Conservation (phyloP, 176 grass and related monocot species). For the Carex cristatella region DNA sequence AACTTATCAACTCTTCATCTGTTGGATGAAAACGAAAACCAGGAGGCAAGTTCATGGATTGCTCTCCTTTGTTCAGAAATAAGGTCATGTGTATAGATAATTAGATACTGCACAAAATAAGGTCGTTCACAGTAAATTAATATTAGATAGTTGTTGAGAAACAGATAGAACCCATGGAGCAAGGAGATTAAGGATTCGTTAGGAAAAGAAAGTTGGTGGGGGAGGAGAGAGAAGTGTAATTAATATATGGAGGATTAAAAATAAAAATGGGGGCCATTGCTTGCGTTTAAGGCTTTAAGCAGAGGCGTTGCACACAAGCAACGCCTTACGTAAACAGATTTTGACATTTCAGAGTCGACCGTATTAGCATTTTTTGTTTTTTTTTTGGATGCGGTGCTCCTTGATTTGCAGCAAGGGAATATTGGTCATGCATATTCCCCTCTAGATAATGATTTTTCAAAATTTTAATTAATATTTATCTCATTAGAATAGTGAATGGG, state of each 20-base stretch:
- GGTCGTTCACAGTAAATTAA: background rate
- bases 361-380: background rate
- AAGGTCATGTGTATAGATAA: background rate
- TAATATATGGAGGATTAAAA: background rate
- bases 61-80: conserved; percentile 4
- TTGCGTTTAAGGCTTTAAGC: background rate
- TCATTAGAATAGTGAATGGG: no score
- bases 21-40: conserved; percentile 66
- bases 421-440: no score
- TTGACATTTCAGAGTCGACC: background rate
- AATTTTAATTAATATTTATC: no score
- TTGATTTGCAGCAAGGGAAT: background rate
- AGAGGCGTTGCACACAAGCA: conserved; percentile 13
- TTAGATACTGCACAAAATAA: background rate
- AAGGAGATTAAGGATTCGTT: conserved; percentile 7
- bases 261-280: background rate
- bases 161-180: background rate
- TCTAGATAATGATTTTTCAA: no score
- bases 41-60: conserved; percentile 30
- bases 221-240: background rate
- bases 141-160: background rate
- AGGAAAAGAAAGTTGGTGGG: conserved; percentile 12
- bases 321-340: background rate
- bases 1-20: conserved; percentile 49
- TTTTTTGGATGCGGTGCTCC: background rate